Evolutionary conservation across 306 rosid genomes (phyloP), one percentile per base, ranked within the genome.

Genomic region (Mucuna pruriens): DNA sequence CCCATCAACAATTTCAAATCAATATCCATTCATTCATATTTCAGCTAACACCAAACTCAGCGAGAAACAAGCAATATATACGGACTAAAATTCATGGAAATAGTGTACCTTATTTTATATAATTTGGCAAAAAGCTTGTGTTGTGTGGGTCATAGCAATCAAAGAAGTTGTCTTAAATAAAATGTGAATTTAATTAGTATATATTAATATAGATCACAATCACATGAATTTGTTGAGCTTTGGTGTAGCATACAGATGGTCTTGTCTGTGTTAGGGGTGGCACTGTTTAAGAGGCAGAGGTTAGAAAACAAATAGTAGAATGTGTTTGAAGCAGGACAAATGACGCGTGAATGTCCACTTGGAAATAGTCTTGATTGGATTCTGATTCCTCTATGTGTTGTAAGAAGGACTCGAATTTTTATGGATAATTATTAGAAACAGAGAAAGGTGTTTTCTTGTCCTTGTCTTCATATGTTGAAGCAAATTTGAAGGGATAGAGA

Each of bases 231-330:
- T 49, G 75, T 11, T 51, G 42, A 76, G 49, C 57, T 22, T 12
- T 20, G 52, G 73, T 16, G 9, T 23, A 31, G 74, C n/a, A 10
- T 58, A 16, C 51, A 55, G 33, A 55, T 22, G 39, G 23, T 44
- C 15, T 7, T 66, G 65, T 77, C 81, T 31, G 75, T 71, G 81
- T 80, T 42, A 25, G 80, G 55, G 48, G 22, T 26, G 25, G 45
- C 72, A 73, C 46, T 33, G 77, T 75, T 31, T 11, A 9, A 23
- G 70, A 23, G 61, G 0, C 33, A 66, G 33, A 20, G 73, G 12
- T 7, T 34, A 22, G 34, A 67, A 20, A 20, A 39, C 2, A 19
- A 67, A 36, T 7, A 61, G 22, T 7, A 34, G 44, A 33, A 34
- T 31, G 69, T 33, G 11, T 7, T 25, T 42, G 71, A 5, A 5